Percentiles rank a stretch among this genome's conserved stretches.
Conservation (phyloP, 352 stramenopile genomes). For the Phytopythium aichiense region DNA sequence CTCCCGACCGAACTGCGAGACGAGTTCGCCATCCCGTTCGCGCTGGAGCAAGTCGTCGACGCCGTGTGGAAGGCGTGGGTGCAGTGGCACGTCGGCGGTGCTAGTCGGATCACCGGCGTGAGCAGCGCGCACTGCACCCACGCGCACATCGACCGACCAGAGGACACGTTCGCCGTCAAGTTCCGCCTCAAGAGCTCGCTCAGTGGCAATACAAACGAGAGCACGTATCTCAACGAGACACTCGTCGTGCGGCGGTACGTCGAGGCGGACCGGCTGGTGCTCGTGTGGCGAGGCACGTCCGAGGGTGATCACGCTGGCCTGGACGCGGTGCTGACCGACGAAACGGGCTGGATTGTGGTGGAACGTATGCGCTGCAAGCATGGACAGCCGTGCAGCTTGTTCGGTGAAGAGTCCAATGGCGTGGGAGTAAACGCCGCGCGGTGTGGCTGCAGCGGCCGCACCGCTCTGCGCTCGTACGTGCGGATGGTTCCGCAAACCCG, state of each 20-base stretch:
- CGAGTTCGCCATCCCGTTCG: slow-evolving; percentile 19
- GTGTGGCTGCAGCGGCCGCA: background rate
- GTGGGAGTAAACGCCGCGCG: background rate
- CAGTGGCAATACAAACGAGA: background rate
- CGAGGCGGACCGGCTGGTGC: slow-evolving; percentile 2
- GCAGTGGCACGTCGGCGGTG: slow-evolving; percentile 23
- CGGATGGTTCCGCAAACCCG: slow-evolving; percentile 15
- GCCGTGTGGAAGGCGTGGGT: slow-evolving; percentile 28
- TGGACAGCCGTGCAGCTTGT: background rate
- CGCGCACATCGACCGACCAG: slow-evolving; percentile 16
- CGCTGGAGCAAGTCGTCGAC: slow-evolving; percentile 17
- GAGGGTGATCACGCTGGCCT: background rate
- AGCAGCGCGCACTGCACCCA: slow-evolving; percentile 24
- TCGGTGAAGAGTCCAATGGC: background rate
- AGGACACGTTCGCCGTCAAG: slow-evolving; percentile 30
- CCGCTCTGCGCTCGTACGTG: slow-evolving; percentile 21
- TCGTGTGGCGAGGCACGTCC: slow-evolving; percentile 3
- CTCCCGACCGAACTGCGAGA: slow-evolving; percentile 14
- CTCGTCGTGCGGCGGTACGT: slow-evolving; percentile 2
- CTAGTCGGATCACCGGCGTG: slow-evolving; percentile 21
- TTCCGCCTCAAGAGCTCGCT: background rate
- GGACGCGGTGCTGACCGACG: background rate
- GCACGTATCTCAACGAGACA: background rate
- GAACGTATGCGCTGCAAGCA: background rate
- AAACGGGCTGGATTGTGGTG: slow-evolving; percentile 4